These are phyloP conservation scores for Fusarium robinianum DNA, from an alignment of 2,329 filamentous ascomycete genomes.

Conservation along the genomic window DNA sequence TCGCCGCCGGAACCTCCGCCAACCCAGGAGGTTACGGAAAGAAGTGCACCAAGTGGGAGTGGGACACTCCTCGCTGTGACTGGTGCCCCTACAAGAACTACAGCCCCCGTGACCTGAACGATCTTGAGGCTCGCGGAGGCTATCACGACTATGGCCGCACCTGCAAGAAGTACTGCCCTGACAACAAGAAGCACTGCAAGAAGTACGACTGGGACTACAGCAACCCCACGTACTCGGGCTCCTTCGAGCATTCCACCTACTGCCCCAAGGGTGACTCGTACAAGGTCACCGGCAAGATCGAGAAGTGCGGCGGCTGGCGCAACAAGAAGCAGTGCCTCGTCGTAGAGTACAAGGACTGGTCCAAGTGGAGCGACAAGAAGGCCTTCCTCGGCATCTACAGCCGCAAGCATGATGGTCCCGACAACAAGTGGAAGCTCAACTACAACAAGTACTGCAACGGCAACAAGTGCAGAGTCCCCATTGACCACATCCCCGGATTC, in stretches of 20 bases:
- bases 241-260: slow-evolving; percentile 6
- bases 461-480: slow-evolving; percentile 25
- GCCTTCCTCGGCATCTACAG: slow-evolving; percentile 26
- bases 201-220: slow-evolving; percentile 18
- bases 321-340: slow-evolving; percentile 20
- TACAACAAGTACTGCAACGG: slow-evolving; percentile 23
- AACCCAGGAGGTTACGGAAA: slow-evolving; percentile 6
- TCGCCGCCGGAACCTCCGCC: slow-evolving; percentile 24
- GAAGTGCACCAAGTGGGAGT: slow-evolving; percentile 21
- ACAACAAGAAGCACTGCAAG: slow-evolving; percentile 25
- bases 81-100: slow-evolving; percentile 15
- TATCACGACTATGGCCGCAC: slow-evolving; percentile 10
- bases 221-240: slow-evolving; percentile 16
- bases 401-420: slow-evolving; percentile 2
- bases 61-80: slow-evolving; percentile 13
- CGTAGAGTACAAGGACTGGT: slow-evolving; percentile 21
- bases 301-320: slow-evolving; percentile 6
- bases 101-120: slow-evolving; percentile 13
- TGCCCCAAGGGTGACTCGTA: slow-evolving; percentile 23
- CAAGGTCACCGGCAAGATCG: slow-evolving; percentile 22
- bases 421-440: slow-evolving; percentile 24
- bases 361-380: slow-evolving; percentile 17
- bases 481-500: slow-evolving; percentile 24
- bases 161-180: slow-evolving; percentile 27
- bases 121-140: slow-evolving; percentile 12